A percentile compares a stretch with the other conserved stretches of the same genome.
Conservation (phyloP, 2,329 filamentous ascomycete species). For the Penicillium freii region DNA sequence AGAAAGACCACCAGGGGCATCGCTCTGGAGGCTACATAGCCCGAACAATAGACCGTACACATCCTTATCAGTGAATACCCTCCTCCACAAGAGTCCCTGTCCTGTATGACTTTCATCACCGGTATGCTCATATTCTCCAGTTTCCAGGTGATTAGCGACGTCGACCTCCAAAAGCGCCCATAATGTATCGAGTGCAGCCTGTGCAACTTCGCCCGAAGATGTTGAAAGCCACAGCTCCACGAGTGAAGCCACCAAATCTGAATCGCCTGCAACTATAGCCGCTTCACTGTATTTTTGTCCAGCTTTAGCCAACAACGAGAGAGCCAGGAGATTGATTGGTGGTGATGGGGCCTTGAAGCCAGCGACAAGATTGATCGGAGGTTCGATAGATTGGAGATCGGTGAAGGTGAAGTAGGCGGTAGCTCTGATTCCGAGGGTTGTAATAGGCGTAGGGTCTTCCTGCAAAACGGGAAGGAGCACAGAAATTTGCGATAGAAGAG, state of each 20-base stretch:
- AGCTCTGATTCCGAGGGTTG: slow-evolving; percentile 52
- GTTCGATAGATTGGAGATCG: slow-evolving; percentile 49
- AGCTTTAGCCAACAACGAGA: slow-evolving; percentile 58
- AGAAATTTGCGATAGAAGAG: slow-evolving; percentile 49
- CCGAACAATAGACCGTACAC: slow-evolving; percentile 58
- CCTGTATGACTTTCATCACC: slow-evolving; percentile 33
- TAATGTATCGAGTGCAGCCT: slow-evolving; percentile 53
- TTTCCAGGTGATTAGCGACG: slow-evolving; percentile 35
- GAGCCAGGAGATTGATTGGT: slow-evolving; percentile 57
- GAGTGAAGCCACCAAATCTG: slow-evolving; percentile 54
- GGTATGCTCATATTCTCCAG: slow-evolving; percentile 21
- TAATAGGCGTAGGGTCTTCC: slow-evolving; percentile 57
- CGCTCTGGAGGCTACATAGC: slow-evolving; percentile 48
- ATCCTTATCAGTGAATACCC: slow-evolving; percentile 60
- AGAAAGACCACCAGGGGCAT: slow-evolving; percentile 41
- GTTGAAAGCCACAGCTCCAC: slow-evolving; percentile 60
- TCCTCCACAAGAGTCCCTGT: slow-evolving; percentile 60
- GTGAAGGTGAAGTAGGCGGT: slow-evolving; percentile 51
- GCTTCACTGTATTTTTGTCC: slow-evolving; percentile 52
- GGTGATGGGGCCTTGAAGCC: slow-evolving; percentile 52
- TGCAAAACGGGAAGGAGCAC: slow-evolving; percentile 53
- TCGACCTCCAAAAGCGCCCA: slow-evolving; percentile 54
- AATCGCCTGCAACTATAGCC: slow-evolving; percentile 57
- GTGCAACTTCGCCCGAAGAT: slow-evolving; percentile 54
- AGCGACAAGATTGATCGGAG: slow-evolving; percentile 53